Base-by-base conservation (phyloP, 495 filamentous ascomycete genomes). In the Pyrenula aspistea region DNA sequence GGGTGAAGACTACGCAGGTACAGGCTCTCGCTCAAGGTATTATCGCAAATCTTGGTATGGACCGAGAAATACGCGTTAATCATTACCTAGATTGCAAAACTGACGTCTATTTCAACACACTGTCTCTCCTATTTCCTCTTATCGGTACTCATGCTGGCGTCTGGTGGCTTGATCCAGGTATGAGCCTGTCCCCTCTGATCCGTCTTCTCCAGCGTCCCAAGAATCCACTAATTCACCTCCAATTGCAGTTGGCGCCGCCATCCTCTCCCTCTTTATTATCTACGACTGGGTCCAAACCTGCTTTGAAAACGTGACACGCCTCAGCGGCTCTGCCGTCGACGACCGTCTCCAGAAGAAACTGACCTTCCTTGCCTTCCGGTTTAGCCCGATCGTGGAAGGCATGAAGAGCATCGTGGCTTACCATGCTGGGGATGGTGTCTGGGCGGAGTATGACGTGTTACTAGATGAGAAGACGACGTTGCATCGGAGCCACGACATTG, bases 261-360 rank as follows among this genome's bases (percentile, higher is more conserved):
- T 77, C 12, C 66, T 78, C 20, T 76, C 75, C 10, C 63, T 78
- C 19, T 73, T 72, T 63, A 71, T 78, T 58, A 77, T 77, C 58
- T 71, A 68, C 61, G 73, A 77, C 59, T 78, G 73, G 75, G 63
- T 55, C n/a, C 55, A 59, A 12, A 78, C 75, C 10, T 74, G 68
- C 53, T 65, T 78, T 61, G 62, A 69, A 52, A 77, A 77, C 58
- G 65, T 78, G 19, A 69, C 66, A 42, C 66, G 73, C 0, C 61
- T 78, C 23, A 70, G 69, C 19, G 75, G 75, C 2, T 60, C 68
- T 47, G 69, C 62, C 4, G 71, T 69, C 0, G 42, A 59, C n/a
- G 62, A 69, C 20, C 52, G 56, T 0, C 53, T 72, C 20, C 62
- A 61, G 20, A 59, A 71, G 51, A 78, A 77, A 59, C 62, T 77